phyloP scores from a whole-genome alignment of 2,329 filamentous ascomycete species.

The Metarhizium anisopliae region DNA sequence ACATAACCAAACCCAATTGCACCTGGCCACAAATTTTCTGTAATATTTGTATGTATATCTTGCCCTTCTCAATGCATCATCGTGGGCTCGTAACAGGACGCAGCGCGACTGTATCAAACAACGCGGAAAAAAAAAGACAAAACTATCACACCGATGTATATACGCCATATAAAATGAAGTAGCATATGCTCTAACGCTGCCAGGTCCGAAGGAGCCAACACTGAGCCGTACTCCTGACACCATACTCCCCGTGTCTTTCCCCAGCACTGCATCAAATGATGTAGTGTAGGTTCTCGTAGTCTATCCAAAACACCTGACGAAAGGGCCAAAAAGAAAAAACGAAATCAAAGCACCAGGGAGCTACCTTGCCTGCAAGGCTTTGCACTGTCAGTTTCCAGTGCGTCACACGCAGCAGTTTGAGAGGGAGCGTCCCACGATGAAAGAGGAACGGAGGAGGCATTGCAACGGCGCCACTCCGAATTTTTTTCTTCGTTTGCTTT shows the following conservation, averaged over 20 bases:
- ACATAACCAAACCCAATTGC: neutral
- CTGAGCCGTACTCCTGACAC: neutral
- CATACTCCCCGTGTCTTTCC: neutral
- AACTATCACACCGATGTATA: neutral
- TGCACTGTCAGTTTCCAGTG: neutral
- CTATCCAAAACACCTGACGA: neutral
- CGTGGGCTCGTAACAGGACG: neutral
- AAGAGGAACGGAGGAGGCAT: neutral
- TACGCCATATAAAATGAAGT: neutral
- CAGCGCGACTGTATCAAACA: neutral
- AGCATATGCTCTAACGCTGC: neutral
- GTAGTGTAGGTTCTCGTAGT: neutral
- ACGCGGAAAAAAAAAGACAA: neutral
- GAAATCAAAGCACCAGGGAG: constrained; percentile 5
- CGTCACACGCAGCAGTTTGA: neutral
- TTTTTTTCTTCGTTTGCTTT: neutral
- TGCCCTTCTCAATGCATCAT: neutral
- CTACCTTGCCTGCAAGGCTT: constrained; percentile 5
- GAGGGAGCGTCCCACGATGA: neutral
- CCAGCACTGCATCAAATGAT: neutral
- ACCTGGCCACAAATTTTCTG: neutral
- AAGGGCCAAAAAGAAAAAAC: constrained; percentile 9
- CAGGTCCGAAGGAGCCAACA: neutral
- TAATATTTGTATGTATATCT: neutral
- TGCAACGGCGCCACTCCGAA: neutral